Base-by-base conservation (phyloP, 1,284 basidiomycete species). In the Boletus semigastroideus region DNA sequence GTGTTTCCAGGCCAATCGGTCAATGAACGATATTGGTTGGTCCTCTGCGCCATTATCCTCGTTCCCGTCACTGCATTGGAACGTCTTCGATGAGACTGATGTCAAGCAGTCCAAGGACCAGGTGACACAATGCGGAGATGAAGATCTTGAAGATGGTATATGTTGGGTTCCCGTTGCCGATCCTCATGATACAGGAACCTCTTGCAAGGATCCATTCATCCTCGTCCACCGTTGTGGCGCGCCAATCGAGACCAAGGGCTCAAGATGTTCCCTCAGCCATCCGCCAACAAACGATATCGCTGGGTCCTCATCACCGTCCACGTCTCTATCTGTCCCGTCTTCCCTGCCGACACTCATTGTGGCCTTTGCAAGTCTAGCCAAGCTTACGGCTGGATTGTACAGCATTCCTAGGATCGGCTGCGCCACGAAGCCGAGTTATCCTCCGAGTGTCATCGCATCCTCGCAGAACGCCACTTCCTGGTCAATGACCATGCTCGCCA, bases 51-150 rank as follows among this genome's bases (percentile, higher is more conserved):
- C 22, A 13, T 12, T 48, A n/a, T 53, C 39, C 10, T 53, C 56
- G 0, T 49, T 37, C 19, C 53, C 30, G 11, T 57, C 52, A 1
- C 60, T 42, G 25, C 55, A 14, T 16, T 47, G 49, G 58, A 41
- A 16, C 1, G 37, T 61, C 5, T 30, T 45, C n/a, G 7, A 14
- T 8, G 12, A 14, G 12, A 22, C 31, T 11, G 22, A 17, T 9
- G n/a, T 9, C 16, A 36, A 16, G n/a, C 34, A 8, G 25, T 36
- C n/a, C 34, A 36, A 10, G 34, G 34, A n/a, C n/a, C 16, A 8
- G 16, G 34, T 36, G 34, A 36, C 9, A 8, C 10, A 4, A 36
- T 25, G 5, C 25, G 25, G 7, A 25, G 25, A 25, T 25, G 25
- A 25, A 25, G 25, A 6, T 7, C 25, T 25, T 7, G 25, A 25